Evolutionary conservation across 768 basidiomycete genomes (phyloP), one percentile per base, ranked within the genome.

Genomic region (Cystofilobasidium macerans): DNA sequence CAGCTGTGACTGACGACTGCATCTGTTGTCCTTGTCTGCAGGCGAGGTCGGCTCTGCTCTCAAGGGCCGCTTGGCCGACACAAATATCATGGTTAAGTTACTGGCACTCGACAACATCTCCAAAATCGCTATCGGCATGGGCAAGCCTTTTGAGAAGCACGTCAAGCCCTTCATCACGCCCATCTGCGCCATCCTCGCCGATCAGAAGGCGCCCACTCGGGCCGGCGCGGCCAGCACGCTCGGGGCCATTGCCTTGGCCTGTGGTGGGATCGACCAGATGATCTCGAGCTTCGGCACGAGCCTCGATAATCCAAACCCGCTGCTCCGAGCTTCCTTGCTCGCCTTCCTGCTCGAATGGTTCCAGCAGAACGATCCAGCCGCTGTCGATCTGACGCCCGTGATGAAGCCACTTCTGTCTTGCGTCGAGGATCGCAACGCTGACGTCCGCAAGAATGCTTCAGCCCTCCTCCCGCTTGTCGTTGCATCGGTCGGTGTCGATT

Each of bases 41-140:
- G 91, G 91, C 59, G 95, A 99, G 72, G 90, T 99, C 65, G 87
- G 85, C 0, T 85, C 85, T 71, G 84, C 90, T 3, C 79, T 99
- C 67, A 98, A 97, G 76, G 83, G 84, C 16, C 83, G 95, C 70
- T 83, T 97, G 30, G 83, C 82, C 20, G 95, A 99, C 75, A 86
- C 88, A 53, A 99, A 99, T 78, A 90, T 98, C 73, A 84, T 88
- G 12, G 93, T 98, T 38, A 95, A 98, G 75, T 79, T 81, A 18
- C 81, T 95, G 54, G 88, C 94, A 28, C 82, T 99, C 26, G 91
- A 94, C 73, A 86, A 94, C 64, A 85, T 98, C 61, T 82, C 86
- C 40, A 87, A 89, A 36, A 85, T 98, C 69, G 91, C 95, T 9
- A 83, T 81, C 2, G 93, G 91, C 2, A 98, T 99, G 90, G 92